Conservation (phyloP, 2,329 filamentous ascomycete genomes). For the Zymoseptoria passerinii region DNA sequence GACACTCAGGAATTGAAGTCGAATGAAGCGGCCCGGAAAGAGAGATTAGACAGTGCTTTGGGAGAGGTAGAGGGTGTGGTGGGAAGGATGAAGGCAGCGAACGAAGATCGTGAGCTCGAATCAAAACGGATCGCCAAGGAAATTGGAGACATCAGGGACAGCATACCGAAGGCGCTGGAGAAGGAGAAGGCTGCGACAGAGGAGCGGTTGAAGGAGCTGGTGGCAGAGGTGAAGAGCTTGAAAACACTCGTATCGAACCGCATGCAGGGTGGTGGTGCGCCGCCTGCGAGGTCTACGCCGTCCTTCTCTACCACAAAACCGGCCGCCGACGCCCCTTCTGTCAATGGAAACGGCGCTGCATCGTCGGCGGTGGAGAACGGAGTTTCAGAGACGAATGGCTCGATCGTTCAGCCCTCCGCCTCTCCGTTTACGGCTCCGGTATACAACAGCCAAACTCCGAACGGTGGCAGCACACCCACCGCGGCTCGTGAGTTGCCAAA, state of each 20-base stretch:
- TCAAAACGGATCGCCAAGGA: slow-evolving; percentile 79
- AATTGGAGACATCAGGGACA: slow-evolving; percentile 69
- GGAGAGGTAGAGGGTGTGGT: slow-evolving; percentile 79
- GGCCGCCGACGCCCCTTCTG: slow-evolving; percentile 16
- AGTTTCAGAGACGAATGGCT: slow-evolving; percentile 16
- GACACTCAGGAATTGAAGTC: slow-evolving; percentile 84
- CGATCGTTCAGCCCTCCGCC: background rate
- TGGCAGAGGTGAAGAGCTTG: slow-evolving; percentile 79
- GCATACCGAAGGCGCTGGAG: slow-evolving; percentile 81
- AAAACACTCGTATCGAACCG: slow-evolving; percentile 73
- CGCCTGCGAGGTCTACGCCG: slow-evolving; percentile 16
- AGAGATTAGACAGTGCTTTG: slow-evolving; percentile 72
- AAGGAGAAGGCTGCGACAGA: slow-evolving; percentile 81
- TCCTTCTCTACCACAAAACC: slow-evolving; percentile 11
- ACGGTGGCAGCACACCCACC: slow-evolving; percentile 9
- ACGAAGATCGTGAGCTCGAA: slow-evolving; percentile 77
- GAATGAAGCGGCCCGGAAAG: slow-evolving; percentile 75
- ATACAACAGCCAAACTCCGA: background rate
- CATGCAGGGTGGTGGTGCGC: slow-evolving; percentile 31
- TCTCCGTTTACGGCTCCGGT: background rate
- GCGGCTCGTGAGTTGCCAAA: slow-evolving; percentile 8
- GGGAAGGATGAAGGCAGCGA: slow-evolving; percentile 69
- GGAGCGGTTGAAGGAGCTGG: slow-evolving; percentile 71
- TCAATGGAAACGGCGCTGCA: slow-evolving; percentile 6
- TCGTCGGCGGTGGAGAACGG: slow-evolving; percentile 1